Evolutionary conservation across 1,139 yeast species (phyloP).

Genomic region (Pichia sp.): DNA sequence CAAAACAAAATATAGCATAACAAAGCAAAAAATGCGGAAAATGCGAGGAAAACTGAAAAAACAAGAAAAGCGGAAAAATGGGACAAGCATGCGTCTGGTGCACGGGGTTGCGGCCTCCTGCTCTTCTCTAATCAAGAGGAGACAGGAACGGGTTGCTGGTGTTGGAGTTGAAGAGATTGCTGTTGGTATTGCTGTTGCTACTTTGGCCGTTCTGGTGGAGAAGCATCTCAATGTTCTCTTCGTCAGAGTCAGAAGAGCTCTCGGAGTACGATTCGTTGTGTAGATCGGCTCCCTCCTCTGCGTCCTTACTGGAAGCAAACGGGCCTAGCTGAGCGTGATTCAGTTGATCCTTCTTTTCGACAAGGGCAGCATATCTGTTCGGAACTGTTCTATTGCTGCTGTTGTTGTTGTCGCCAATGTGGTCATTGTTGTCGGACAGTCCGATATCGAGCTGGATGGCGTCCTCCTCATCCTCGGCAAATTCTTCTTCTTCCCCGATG

Average conservation of each 20-base stretch:
- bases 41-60: not conserved
- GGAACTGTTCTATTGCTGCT: conserved; percentile 8
- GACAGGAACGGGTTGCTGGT: conserved; percentile 7
- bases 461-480: conserved; percentile 5
- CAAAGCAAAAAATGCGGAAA: conserved; percentile 4
- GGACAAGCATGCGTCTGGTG: not conserved
- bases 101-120: conserved; percentile 1
- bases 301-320: not conserved
- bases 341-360: conserved; percentile 11
- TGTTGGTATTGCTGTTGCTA: not conserved
- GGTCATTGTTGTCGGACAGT: not conserved
- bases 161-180: not conserved
- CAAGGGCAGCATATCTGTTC: conserved; percentile 16
- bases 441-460: conserved; percentile 4
- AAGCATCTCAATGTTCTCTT: conserved; percentile 30
- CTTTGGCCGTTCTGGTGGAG: conserved; percentile 22
- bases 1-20: conserved; percentile 1
- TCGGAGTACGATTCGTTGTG: conserved; percentile 3
- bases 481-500: conserved; percentile 9
- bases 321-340: conserved; percentile 4
- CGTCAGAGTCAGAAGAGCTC: conserved; percentile 30
- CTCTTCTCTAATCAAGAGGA: not conserved
- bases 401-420: too few relatives aligned
- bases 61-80: not conserved
- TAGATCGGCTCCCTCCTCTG: not conserved